Percentiles rank a stretch among this genome's conserved stretches.
phyloP scores from a whole-genome alignment of 2,329 filamentous ascomycete genomes.

The Aspergillus luchuensis region DNA sequence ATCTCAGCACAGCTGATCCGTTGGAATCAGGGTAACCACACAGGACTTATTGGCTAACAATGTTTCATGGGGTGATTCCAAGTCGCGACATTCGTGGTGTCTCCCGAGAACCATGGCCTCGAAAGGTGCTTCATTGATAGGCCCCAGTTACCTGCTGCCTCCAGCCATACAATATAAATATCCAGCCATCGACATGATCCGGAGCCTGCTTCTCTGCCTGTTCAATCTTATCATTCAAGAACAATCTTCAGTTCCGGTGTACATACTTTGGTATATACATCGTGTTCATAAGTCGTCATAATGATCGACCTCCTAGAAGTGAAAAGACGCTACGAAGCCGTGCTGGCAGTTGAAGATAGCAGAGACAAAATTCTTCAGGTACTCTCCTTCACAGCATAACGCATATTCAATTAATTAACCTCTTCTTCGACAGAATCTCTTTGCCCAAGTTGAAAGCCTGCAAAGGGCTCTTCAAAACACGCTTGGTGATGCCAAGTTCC shows the following conservation, averaged over 20 bases:
- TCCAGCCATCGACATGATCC: background rate
- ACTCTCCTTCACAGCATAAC: background rate
- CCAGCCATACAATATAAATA: background rate
- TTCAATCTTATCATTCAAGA: background rate
- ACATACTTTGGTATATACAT: too few relatives aligned
- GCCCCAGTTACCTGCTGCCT: background rate
- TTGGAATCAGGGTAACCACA: background rate
- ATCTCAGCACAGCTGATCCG: background rate
- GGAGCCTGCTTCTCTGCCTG: background rate
- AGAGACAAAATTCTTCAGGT: slow-evolving; percentile 23
- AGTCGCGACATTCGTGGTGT: background rate
- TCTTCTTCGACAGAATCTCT: slow-evolving; percentile 14
- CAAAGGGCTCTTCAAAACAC: slow-evolving; percentile 10
- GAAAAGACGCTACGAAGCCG: slow-evolving; percentile 12
- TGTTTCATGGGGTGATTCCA: background rate
- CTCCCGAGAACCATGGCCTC: background rate
- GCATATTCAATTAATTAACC: background rate
- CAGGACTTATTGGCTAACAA: background rate
- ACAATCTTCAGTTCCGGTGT: background rate
- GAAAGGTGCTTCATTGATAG: background rate
- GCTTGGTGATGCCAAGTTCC: slow-evolving; percentile 6
- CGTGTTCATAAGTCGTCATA: background rate
- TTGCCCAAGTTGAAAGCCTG: slow-evolving; percentile 14
- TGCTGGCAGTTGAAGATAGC: slow-evolving; percentile 18
- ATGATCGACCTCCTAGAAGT: slow-evolving; percentile 9